Percentiles rank a stretch among this genome's conserved stretches.
These are phyloP conservation scores for Saururus chinensis DNA, from an alignment of 164 flowering plant genomes.

Conservation along the genomic window DNA sequence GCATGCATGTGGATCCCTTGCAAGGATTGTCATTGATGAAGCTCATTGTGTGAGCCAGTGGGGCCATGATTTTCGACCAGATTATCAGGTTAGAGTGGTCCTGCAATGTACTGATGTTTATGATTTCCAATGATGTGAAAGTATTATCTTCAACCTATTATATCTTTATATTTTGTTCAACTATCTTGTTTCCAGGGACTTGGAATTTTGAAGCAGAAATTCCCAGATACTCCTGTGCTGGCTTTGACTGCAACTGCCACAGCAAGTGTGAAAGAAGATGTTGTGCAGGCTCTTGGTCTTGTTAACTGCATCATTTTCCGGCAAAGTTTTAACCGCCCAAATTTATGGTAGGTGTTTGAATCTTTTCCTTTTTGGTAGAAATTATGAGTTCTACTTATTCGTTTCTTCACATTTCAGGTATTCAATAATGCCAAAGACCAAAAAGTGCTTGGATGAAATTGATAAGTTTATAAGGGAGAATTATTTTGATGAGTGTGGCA, in stretches of 20 bases:
- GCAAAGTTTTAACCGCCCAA: conserved; percentile 96
- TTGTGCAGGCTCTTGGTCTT: conserved; percentile 97
- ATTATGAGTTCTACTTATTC: neutral
- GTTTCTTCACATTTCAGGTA: conserved; percentile 46
- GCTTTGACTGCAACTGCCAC: conserved; percentile 99
- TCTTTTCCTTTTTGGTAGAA: neutral
- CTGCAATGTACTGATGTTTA: neutral
- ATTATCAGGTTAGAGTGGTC: conserved; percentile 65
- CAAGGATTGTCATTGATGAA: conserved; percentile 95
- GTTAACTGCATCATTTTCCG: conserved; percentile 78
- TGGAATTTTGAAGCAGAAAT: conserved; percentile 90
- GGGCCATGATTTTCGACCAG: conserved; percentile 99
- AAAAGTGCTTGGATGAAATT: conserved; percentile 89
- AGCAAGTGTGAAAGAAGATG: conserved; percentile 95
- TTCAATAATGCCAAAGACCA: conserved; percentile 77
- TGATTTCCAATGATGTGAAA: neutral
- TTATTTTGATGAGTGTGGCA: conserved; percentile 92
- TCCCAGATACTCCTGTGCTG: conserved; percentile 77
- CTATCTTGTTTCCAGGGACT: conserved; percentile 57
- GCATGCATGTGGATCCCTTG: conserved; percentile 57
- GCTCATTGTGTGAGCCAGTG: conserved; percentile 99
- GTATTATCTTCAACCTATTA: neutral
- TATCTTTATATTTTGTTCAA: neutral
- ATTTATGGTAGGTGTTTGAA: conserved; percentile 48
- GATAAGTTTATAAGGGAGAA: conserved; percentile 77